Evolutionary conservation across 345 rosid species (phyloP).

Genomic region (Moringa oleifera): DNA sequence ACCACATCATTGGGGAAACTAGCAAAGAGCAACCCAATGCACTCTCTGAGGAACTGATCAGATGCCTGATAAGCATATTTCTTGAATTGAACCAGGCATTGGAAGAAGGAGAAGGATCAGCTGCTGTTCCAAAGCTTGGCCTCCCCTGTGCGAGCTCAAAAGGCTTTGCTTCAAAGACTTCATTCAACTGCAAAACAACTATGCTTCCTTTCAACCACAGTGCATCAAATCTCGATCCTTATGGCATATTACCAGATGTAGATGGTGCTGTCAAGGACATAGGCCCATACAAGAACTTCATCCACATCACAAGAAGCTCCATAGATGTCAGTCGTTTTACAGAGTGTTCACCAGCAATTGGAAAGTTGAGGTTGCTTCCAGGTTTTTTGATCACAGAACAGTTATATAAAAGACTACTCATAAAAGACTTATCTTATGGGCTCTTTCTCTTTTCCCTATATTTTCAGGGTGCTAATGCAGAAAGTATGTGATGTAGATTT

Average conservation of each 20-base stretch:
- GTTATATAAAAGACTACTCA: not conserved
- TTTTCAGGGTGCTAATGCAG: constrained; percentile 56
- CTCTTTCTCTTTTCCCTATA: not conserved
- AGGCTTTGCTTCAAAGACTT: constrained; percentile 28
- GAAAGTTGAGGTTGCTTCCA: constrained; percentile 48
- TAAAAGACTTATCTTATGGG: not conserved
- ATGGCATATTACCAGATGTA: constrained; percentile 47
- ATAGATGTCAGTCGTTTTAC: constrained; percentile 41
- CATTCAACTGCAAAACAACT: constrained; percentile 30
- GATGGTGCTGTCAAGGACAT: constrained; percentile 52
- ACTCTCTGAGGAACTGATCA: constrained; percentile 69
- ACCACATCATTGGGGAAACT: constrained; percentile 26
- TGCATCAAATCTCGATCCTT: constrained; percentile 62
- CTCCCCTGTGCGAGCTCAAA: constrained; percentile 45
- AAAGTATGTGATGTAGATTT: constrained; percentile 60
- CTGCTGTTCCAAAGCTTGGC: constrained; percentile 47
- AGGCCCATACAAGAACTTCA: constrained; percentile 77
- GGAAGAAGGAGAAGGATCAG: constrained; percentile 33
- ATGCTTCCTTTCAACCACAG: constrained; percentile 22
- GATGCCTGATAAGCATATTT: constrained; percentile 61
- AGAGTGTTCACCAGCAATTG: constrained; percentile 32
- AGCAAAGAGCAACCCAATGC: constrained; percentile 52
- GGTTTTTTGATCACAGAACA: not conserved
- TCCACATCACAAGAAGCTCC: constrained; percentile 56
- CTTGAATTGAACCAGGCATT: constrained; percentile 53